These are phyloP conservation scores for Salix koriyanagi DNA, from an alignment of 345 rosid species.

Conservation along the genomic window DNA sequence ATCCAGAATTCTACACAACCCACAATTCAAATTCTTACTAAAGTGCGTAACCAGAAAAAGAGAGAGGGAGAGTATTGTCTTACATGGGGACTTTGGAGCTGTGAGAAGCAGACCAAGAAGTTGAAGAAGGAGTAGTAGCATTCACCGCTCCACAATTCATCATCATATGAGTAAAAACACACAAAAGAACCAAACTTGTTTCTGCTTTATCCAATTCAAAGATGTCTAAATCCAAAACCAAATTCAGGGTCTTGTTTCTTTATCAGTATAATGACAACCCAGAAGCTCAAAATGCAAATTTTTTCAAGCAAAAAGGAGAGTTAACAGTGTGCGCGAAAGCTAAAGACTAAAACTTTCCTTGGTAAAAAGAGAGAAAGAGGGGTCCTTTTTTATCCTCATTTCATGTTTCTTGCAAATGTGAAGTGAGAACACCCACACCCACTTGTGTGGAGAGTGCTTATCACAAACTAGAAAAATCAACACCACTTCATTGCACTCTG, in stretches of 20 bases:
- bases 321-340: not conserved
- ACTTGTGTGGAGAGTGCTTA: not conserved
- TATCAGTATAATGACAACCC: not conserved
- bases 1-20: not conserved
- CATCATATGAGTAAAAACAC: not conserved
- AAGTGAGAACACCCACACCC: no score
- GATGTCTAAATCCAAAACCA: not conserved
- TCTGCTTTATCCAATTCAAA: no score
- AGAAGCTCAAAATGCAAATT: not conserved
- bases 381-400: not conserved
- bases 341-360: not conserved
- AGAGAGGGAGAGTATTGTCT: not conserved
- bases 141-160: conserved; percentile 25
- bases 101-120: conserved; percentile 14
- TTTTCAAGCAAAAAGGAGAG: not conserved
- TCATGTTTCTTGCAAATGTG: not conserved
- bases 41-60: not conserved
- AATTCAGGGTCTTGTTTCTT: not conserved
- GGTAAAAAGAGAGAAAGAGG: not conserved
- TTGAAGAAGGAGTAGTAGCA: conserved; percentile 17
- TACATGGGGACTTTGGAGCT: conserved; percentile 2
- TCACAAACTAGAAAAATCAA: not conserved
- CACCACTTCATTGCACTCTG: not conserved
- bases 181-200: not conserved
- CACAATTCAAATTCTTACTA: not conserved